Percentiles rank a stretch among this genome's conserved stretches.
These are phyloP conservation scores for Berkeleyomyces basicola DNA, from an alignment of 2,329 filamentous ascomycete species.

Conservation along the genomic window DNA sequence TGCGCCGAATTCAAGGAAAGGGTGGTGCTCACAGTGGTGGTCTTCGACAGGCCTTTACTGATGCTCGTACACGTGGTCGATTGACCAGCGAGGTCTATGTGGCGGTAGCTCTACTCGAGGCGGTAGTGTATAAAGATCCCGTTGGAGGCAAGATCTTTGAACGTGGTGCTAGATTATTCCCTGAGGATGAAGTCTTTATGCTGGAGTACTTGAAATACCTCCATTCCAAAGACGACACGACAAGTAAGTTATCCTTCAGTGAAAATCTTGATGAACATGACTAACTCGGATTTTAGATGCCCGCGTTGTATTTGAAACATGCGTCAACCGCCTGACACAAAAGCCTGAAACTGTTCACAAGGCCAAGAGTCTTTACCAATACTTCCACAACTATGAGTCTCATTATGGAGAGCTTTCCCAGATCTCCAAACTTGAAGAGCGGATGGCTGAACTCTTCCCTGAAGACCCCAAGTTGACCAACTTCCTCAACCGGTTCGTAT, in stretches of 20 bases:
- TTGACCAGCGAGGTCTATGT: slow-evolving; percentile 92
- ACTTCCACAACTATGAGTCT: slow-evolving; percentile 91
- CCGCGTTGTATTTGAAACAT: slow-evolving; percentile 87
- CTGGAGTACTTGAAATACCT: slow-evolving; percentile 93
- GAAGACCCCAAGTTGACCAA: slow-evolving; percentile 61
- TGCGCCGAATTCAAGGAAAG: slow-evolving; percentile 85
- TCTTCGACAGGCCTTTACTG: slow-evolving; percentile 73
- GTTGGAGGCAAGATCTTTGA: slow-evolving; percentile 94
- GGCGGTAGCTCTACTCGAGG: slow-evolving; percentile 81
- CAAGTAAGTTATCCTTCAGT: slow-evolving; percentile 44
- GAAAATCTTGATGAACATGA: slow-evolving; percentile 14
- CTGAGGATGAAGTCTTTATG: slow-evolving; percentile 82
- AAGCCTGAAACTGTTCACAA: slow-evolving; percentile 60
- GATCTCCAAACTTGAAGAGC: slow-evolving; percentile 74
- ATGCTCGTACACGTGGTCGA: slow-evolving; percentile 72
- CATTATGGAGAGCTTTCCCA: slow-evolving; percentile 85
- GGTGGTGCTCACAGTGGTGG: slow-evolving; percentile 51
- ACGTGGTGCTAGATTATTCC: slow-evolving; percentile 80
- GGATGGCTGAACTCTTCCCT: slow-evolving; percentile 88
- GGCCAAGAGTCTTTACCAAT: slow-evolving; percentile 71
- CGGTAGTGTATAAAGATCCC: slow-evolving; percentile 86
- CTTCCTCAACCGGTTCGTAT: slow-evolving; percentile 62
- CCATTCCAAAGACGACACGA: slow-evolving; percentile 80
- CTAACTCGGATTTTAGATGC: slow-evolving; percentile 45
- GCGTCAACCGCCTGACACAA: slow-evolving; percentile 63